These are phyloP conservation scores for Elaeis guineensis DNA, from an alignment of 176 grass and related monocot genomes.

Conservation along the genomic window DNA sequence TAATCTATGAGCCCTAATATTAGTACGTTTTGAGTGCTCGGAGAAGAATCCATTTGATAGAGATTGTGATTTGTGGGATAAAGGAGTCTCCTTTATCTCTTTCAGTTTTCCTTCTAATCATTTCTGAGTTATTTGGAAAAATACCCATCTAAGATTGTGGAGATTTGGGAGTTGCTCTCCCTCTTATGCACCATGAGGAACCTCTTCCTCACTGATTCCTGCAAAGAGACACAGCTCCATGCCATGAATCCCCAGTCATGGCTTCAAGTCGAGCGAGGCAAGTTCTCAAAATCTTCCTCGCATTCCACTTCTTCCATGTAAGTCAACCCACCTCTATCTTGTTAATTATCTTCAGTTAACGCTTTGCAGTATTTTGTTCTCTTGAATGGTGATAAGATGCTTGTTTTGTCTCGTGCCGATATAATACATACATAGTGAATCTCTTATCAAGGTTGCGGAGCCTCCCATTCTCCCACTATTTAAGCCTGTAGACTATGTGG, in stretches of 20 bases:
- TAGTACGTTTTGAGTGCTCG: background rate
- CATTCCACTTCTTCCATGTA: slow-evolving; percentile 86
- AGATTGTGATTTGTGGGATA: background rate
- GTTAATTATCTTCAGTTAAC: background rate
- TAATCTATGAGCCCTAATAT: background rate
- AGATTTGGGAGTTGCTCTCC: slow-evolving; percentile 83
- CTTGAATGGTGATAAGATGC: background rate
- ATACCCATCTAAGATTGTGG: slow-evolving; percentile 37
- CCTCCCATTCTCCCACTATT: slow-evolving; percentile 54
- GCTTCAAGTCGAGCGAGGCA: slow-evolving; percentile 94
- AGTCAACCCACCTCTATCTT: slow-evolving; percentile 7
- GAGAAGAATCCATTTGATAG: background rate
- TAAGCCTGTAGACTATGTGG: slow-evolving; percentile 79
- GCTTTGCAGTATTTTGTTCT: background rate
- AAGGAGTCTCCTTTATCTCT: background rate
- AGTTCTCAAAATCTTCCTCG: slow-evolving; percentile 51
- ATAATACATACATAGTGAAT: slow-evolving; percentile 41
- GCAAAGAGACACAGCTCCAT: slow-evolving; percentile 65
- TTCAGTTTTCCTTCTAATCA: background rate
- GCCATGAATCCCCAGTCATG: slow-evolving; percentile 75
- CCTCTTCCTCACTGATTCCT: slow-evolving; percentile 66
- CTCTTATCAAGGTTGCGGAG: slow-evolving; percentile 82
- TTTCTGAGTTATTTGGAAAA: background rate
- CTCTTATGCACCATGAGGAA: slow-evolving; percentile 94
- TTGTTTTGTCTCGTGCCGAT: background rate